Conservation (phyloP, 1,284 basidiomycete genomes). For the Ganoderma resinaceum region DNA sequence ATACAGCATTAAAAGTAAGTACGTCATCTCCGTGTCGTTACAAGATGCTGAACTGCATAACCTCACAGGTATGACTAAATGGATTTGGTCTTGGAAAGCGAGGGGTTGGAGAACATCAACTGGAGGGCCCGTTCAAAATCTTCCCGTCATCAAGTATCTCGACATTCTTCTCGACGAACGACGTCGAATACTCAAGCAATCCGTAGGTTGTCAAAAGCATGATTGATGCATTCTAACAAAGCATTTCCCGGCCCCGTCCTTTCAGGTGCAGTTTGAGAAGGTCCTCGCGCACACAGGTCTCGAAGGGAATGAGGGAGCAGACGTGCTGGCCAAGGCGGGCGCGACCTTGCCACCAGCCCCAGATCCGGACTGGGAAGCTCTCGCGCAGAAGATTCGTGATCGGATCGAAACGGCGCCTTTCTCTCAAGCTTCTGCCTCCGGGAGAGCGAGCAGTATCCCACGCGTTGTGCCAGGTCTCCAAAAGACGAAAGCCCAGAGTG, state of each 20-base stretch:
- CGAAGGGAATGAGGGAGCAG: conserved; percentile 82
- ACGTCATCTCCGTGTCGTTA: background rate
- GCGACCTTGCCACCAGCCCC: conserved; percentile 43
- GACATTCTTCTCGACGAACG: conserved; percentile 54
- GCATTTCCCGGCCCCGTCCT: too few species aligned
- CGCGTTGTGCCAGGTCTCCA: background rate
- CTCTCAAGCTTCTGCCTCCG: background rate
- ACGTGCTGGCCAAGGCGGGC: conserved; percentile 69
- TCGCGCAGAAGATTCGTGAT: conserved; percentile 15
- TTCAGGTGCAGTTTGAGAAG: conserved; percentile 59
- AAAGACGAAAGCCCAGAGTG: background rate
- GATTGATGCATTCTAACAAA: background rate
- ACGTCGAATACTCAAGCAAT: conserved; percentile 55
- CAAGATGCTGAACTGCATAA: background rate
- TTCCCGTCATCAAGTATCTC: conserved; percentile 67
- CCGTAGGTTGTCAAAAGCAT: background rate
- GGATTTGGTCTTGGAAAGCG: conserved; percentile 66
- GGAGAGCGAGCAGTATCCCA: background rate
- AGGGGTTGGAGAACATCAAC: conserved; percentile 56
- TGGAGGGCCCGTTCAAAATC: conserved; percentile 71
- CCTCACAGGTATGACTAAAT: conserved; percentile 60
- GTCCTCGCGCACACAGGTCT: conserved; percentile 77
- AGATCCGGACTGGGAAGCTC: conserved; percentile 64
- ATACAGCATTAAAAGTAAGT: conserved; percentile 77
- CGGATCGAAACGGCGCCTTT: conserved; percentile 8